phyloP scores from a whole-genome alignment of 2,329 filamentous ascomycete genomes.

The Alternaria sp. region DNA sequence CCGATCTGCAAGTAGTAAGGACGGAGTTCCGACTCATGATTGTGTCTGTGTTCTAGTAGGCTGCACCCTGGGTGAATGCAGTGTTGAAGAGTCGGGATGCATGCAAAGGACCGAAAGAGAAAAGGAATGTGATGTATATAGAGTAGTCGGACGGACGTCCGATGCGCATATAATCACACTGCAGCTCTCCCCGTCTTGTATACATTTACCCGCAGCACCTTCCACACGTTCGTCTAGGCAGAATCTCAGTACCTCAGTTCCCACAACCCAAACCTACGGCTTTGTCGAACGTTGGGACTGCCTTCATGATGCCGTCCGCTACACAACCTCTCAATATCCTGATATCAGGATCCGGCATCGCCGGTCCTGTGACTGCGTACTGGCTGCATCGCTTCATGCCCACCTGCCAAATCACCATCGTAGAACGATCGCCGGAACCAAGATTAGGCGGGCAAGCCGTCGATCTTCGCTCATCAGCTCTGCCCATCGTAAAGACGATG shows the following conservation, averaged over 20 bases:
- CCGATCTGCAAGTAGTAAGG: background rate
- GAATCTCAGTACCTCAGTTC: background rate
- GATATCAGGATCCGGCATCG: conserved; percentile 41
- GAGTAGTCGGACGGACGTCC: background rate
- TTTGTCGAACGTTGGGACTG: background rate
- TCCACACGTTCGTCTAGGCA: background rate
- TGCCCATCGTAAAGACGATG: conserved; percentile 54
- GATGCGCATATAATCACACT: background rate
- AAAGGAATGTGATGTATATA: background rate
- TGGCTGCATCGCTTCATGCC: conserved; percentile 51
- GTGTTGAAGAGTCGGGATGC: background rate
- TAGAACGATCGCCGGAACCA: conserved; percentile 52
- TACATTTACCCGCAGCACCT: background rate
- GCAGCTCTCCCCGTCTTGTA: background rate
- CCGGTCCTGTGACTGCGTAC: conserved; percentile 55
- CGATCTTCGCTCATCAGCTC: conserved; percentile 60
- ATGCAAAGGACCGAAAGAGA: background rate
- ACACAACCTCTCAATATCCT: conserved; percentile 27
- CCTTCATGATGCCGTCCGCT: background rate
- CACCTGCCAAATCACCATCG: conserved; percentile 45
- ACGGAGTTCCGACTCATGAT: background rate
- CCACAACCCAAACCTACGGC: background rate
- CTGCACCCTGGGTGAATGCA: background rate
- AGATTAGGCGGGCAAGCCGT: conserved; percentile 60
- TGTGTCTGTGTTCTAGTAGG: background rate